A percentile compares a stretch with the other conserved stretches of the same genome.
phyloP scores from a whole-genome alignment of 2,329 filamentous ascomycete genomes.

The Microcyclospora tardicrescens region DNA sequence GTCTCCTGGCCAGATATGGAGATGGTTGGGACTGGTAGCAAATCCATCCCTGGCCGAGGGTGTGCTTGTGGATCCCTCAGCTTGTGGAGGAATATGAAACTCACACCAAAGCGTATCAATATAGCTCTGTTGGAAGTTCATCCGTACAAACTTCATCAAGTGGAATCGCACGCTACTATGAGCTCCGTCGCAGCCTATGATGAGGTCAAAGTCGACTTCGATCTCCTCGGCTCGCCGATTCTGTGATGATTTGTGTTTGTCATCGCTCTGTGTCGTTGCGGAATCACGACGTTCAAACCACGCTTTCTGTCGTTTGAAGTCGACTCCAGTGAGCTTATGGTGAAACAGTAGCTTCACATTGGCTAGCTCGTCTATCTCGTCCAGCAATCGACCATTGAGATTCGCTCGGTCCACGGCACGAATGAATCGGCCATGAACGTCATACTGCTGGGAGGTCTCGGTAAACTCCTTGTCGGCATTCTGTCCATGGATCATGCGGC shows the following conservation, averaged over 20 bases:
- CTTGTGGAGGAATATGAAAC: conserved; percentile 54
- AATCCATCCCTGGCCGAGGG: conserved; percentile 41
- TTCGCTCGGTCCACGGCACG: conserved; percentile 73
- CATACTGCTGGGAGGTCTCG: conserved; percentile 76
- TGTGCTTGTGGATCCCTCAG: conserved; percentile 7
- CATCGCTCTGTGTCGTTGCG: conserved; percentile 8
- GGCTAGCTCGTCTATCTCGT: conserved; percentile 67
- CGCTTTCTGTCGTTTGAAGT: conserved; percentile 65
- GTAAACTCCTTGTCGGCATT: conserved; percentile 52
- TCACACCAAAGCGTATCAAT: conserved; percentile 97
- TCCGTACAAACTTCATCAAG: conserved; percentile 85
- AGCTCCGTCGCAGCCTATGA: conserved; percentile 90
- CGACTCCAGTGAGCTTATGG: conserved; percentile 82
- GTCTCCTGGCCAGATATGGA: conserved; percentile 85
- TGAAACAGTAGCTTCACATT: conserved; percentile 91
- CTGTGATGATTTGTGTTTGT: conserved; percentile 8
- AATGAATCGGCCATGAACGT: conserved; percentile 71
- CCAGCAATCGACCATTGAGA: conserved; percentile 71
- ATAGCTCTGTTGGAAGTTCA: conserved; percentile 88
- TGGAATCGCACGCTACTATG: conserved; percentile 86
- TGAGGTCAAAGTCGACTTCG: conserved; percentile 75
- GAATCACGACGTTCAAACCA: conserved; percentile 58
- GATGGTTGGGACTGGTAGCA: conserved; percentile 75
- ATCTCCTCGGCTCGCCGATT: conserved; percentile 43
- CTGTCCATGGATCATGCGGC: conserved; percentile 85